These are phyloP conservation scores for Thalassiosira mediterranea DNA, from an alignment of 352 stramenopile species.

Conservation along the genomic window DNA sequence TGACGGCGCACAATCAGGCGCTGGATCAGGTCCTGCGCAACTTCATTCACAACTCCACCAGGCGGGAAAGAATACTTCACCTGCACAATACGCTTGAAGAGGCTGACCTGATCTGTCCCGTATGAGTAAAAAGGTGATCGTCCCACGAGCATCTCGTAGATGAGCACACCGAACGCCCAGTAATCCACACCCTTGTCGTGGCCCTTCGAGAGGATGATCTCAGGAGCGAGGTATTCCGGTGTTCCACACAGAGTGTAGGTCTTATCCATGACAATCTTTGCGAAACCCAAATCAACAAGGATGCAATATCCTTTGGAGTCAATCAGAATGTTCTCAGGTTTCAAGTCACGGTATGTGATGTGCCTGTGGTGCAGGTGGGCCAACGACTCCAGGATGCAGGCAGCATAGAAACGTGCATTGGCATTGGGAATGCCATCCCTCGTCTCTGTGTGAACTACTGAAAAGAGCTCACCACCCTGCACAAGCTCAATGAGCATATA, in stretches of 20 bases:
- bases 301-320: conserved; percentile 94
- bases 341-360: conserved; percentile 85
- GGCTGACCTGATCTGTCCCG: conserved; percentile 87
- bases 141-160: conserved; percentile 91
- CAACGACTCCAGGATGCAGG: conserved; percentile 73
- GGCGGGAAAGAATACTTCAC: conserved; percentile 85
- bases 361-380: conserved; percentile 53
- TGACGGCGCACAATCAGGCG: conserved; percentile 30
- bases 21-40: conserved; percentile 43
- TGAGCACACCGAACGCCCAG: conserved; percentile 86
- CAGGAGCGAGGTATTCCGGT: conserved; percentile 57
- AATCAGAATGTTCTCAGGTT: conserved; percentile 90
- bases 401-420: conserved; percentile 81
- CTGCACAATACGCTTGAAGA: conserved; percentile 91
- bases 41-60: conserved; percentile 12
- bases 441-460: background rate
- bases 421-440: conserved; percentile 57
- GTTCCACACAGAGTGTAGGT: conserved; percentile 90
- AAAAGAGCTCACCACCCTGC: conserved; percentile 89
- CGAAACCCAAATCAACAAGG: conserved; percentile 97
- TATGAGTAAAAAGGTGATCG: conserved; percentile 87
- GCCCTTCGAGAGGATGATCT: conserved; percentile 47
- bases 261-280: conserved; percentile 91
- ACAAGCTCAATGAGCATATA: conserved; percentile 95
- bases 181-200: conserved; percentile 83